Percentiles rank a stretch among this genome's conserved stretches.
Conservation (phyloP, 768 basidiomycete genomes). For the Lactarius deliciosus region DNA sequence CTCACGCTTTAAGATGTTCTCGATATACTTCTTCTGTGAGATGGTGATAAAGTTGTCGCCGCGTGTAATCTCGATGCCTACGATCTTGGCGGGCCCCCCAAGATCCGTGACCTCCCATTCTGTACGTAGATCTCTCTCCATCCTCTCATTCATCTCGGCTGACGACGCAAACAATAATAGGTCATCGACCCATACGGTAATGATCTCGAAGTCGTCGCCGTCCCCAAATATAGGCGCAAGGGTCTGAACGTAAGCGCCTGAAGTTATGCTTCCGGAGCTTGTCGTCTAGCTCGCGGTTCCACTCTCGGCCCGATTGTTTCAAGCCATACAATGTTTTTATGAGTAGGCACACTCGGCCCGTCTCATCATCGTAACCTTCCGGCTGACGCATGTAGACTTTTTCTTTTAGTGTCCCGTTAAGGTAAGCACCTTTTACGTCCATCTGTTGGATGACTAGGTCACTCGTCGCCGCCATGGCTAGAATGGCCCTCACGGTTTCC, state of each 20-base stretch:
- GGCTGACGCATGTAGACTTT: not conserved
- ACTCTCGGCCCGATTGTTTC: not conserved
- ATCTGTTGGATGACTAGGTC: not conserved
- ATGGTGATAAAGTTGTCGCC: no score
- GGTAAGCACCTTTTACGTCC: not conserved
- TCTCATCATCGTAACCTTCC: not conserved
- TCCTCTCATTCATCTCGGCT: no score
- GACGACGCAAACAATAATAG: no score
- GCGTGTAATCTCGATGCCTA: no score
- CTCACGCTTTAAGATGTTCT: no score
- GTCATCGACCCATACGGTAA: not conserved
- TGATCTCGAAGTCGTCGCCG: not conserved
- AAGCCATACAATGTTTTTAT: not conserved
- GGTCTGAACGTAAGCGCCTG: accelerated
- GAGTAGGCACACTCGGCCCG: not conserved
- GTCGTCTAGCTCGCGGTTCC: not conserved
- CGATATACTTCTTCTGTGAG: no score
- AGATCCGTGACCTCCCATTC: no score
- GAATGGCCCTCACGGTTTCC: no score
- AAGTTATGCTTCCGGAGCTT: not conserved
- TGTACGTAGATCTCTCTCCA: no score
- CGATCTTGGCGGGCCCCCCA: no score
- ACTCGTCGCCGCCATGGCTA: no score
- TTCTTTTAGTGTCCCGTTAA: not conserved
- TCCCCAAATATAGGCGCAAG: not conserved